Percentiles rank a stretch among this genome's conserved stretches.
Evolutionary conservation across 2,329 filamentous ascomycete species (phyloP).

Genomic region (Epicoccum nigrum): DNA sequence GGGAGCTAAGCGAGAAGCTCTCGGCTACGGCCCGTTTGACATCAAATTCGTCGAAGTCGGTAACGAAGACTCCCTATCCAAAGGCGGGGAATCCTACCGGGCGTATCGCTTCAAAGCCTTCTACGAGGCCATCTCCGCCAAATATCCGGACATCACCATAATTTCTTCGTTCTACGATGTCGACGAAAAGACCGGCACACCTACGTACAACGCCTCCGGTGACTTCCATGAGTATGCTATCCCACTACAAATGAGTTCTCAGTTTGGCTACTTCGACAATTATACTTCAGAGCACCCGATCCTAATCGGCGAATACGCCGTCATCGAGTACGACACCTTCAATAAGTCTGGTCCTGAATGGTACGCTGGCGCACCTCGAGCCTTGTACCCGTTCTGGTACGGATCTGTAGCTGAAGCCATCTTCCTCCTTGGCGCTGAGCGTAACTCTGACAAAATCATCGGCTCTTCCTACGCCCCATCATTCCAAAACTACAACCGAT

Average conservation of each 20-base stretch:
- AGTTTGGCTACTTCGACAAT: neutral
- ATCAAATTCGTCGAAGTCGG: neutral
- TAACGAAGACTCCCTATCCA: neutral
- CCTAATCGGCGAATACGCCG: neutral
- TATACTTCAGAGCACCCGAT: neutral
- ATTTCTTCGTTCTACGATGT: neutral
- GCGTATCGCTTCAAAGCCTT: neutral
- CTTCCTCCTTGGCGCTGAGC: conserved; percentile 1
- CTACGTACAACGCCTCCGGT: neutral
- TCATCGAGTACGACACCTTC: neutral
- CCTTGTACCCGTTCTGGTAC: conserved; percentile 1
- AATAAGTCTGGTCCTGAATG: neutral
- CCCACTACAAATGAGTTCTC: neutral
- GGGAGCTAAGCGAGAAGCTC: neutral
- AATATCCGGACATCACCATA: neutral
- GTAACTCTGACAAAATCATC: conserved; percentile 1
- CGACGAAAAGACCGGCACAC: neutral
- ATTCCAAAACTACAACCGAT: conserved; percentile 3
- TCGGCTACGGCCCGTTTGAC: neutral
- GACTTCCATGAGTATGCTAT: neutral
- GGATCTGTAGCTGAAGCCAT: neutral
- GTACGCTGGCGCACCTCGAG: neutral
- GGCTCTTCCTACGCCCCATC: neutral
- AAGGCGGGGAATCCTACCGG: neutral
- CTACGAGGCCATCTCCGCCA: neutral